Evolutionary conservation across 2,329 filamentous ascomycete species (phyloP), one percentile per base, ranked within the genome.

Genomic region (Microsporum canis): DNA sequence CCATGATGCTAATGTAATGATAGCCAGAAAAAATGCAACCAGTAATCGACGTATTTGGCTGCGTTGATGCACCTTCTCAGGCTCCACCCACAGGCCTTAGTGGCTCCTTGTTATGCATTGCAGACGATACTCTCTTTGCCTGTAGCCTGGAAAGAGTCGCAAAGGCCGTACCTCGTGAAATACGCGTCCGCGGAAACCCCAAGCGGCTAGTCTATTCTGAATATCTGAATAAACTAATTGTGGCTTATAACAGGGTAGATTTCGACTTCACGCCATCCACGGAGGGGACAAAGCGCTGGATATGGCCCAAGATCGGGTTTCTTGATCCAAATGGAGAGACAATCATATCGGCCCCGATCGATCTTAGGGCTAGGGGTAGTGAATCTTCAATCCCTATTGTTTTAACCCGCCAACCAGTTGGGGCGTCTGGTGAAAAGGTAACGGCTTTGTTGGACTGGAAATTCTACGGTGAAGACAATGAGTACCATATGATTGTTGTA

Each of bases 51-150:
- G 67, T 73, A 23, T 71, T 73, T 39, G 65, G 71, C 29, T 70
- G 74, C 12, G 69, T 76, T 57, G 69, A 74, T 53, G 38, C 66
- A 45, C 63, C 62, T 5, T 31, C 63, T 10, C 59, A 63, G 34
- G 59, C 67, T 12, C 61, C 66, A 53, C 41, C 65, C 23, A 66
- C 67, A 23, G 66, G 66, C 12, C 67, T 78, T 8, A 70, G 71
- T 12, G 76, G 76, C 1, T 75, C 78, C 41, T 68, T 82, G 7
- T 76, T 81, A 49, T 79, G 76, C 43, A 75, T 80, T 56, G 75
- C 76, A 17, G 76, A 78, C 31, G 73, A 75, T 8, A 72, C 77
- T 31, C 71, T 82, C 62, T 70, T 80, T 10, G 76, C 79, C 57
- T 78, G 79, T 31, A 76, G 75, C 43, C 64, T 82, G 36, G 76